Percentiles rank a stretch among this genome's conserved stretches.
phyloP scores from a whole-genome alignment of 2,329 filamentous ascomycete genomes.

The Chaetomium sp. region DNA sequence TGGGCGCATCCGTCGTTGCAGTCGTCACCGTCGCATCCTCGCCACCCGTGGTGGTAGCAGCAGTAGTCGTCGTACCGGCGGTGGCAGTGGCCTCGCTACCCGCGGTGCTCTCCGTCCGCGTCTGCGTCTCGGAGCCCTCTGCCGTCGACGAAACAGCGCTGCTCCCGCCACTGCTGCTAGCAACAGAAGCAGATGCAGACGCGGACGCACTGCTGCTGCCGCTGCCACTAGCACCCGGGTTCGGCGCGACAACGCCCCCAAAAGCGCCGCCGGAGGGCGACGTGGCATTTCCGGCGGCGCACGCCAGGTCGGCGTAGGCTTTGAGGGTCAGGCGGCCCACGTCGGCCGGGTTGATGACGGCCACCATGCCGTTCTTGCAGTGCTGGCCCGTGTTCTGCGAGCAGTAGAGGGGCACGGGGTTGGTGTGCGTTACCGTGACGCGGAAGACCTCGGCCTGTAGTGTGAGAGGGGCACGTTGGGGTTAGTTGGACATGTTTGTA shows the following conservation, averaged over 20 bases:
- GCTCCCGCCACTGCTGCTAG: neutral
- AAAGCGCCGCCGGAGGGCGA: conserved; percentile 27
- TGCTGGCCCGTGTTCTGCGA: conserved; percentile 45
- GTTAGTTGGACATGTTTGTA: no score
- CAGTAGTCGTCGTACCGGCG: neutral
- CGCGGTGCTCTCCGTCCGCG: neutral
- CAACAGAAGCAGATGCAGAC: neutral
- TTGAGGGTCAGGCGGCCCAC: conserved; percentile 24
- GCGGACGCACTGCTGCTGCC: neutral
- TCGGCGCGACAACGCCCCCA: conserved; percentile 29
- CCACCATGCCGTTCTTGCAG: conserved; percentile 54
- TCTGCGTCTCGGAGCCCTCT: neutral
- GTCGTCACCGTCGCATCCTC: neutral
- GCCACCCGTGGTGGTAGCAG: neutral
- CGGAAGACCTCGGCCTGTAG: conserved; percentile 44
- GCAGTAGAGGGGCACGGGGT: conserved; percentile 51
- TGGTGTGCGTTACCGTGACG: conserved; percentile 46
- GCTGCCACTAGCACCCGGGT: neutral
- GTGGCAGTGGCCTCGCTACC: neutral
- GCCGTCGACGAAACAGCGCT: neutral
- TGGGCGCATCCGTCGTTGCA: neutral
- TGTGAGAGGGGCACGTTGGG: no score
- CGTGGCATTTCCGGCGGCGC: conserved; percentile 24
- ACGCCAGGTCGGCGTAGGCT: conserved; percentile 29
- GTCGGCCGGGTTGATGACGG: conserved; percentile 42